Percentiles rank a stretch among this genome's conserved stretches.
Conservation (phyloP, 2,329 filamentous ascomycete species). For the Penicillium verrucosum region DNA sequence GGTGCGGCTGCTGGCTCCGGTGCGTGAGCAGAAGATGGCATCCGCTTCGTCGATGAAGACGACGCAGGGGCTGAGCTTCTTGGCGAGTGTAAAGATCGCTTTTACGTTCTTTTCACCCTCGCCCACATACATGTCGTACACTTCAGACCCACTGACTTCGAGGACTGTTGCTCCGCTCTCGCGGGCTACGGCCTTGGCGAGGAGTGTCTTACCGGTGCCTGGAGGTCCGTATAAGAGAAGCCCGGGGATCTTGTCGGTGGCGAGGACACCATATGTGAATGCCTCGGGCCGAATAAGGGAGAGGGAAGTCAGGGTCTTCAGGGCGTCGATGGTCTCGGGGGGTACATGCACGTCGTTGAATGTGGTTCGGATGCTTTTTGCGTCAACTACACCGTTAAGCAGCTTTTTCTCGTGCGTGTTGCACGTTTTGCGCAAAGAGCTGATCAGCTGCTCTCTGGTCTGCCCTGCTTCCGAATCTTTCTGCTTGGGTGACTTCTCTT, state of each 20-base stretch:
- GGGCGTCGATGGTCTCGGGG: constrained; percentile 74
- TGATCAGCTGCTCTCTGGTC: constrained; percentile 44
- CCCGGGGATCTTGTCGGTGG: constrained; percentile 85
- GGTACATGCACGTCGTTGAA: constrained; percentile 85
- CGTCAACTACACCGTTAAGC: constrained; percentile 75
- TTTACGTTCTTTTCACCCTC: constrained; percentile 95
- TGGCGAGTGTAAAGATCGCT: constrained; percentile 85
- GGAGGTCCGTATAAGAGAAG: constrained; percentile 85
- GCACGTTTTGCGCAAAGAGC: constrained; percentile 54
- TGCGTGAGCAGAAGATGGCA: constrained; percentile 78
- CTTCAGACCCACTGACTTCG: constrained; percentile 83
- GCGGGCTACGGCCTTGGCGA: constrained; percentile 63
- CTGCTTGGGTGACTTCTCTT: constrained; percentile 33
- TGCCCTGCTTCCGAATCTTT: constrained; percentile 32
- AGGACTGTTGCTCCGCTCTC: constrained; percentile 67
- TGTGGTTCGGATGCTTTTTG: constrained; percentile 76
- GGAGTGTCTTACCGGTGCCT: constrained; percentile 60
- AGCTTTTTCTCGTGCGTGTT: constrained; percentile 81
- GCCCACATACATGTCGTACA: constrained; percentile 95
- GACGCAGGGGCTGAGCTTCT: constrained; percentile 85
- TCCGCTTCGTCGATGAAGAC: constrained; percentile 98
- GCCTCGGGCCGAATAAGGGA: constrained; percentile 85
- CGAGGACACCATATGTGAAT: constrained; percentile 92
- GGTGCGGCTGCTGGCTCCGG: constrained; percentile 59
- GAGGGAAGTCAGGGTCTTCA: constrained; percentile 84